Base-by-base conservation (phyloP, 2,329 filamentous ascomycete genomes). In the Cladosporium sp. region DNA sequence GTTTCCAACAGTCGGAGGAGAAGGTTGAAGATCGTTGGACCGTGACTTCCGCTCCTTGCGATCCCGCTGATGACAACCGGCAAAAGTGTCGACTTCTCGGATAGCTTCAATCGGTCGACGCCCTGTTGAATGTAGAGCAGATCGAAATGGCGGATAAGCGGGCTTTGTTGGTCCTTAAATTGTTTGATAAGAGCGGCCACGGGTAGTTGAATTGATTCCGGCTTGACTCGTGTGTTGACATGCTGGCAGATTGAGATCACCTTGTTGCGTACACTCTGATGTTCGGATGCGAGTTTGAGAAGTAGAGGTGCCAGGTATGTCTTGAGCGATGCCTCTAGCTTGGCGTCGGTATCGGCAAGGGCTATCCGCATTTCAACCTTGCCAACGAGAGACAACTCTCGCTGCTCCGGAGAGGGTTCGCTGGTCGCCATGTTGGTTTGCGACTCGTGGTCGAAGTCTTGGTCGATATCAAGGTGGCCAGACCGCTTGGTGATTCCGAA, bases 91-190 rank as follows among this genome's bases (percentile, higher is more conserved):
- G 85, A 78, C 58, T 88, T 80, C 36, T 92, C 85, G 13, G 70
- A 66, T 9, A 76, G 67, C 2, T 77, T 73, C 16, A 87, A 67
- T 43, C 84, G 76, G 45, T 78, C 77, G 38, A 88, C 74, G 33
- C 92, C 93, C 64, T 95, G 88, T 62, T 94, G 88, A 32, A 96
- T 86, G 64, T 95, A 95, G 15, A 86, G 77, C 35, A 97, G 73
- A 68, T 97, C 91, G 59, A 96, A 86, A 64, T 95, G 88, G 55
- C 88, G 85, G 56, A 98, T 82, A 32, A 96, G 76, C 1, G 84
- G 74, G 11, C 84, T 85, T 33, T 82, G 56, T 32, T 81, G 82
- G 18, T 87, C 81, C 67, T 94, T 95, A 76, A 95, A 96, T 67
- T 97, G 93, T 59, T 90, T 85, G 49, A 97, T 69, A 15, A 98